These are phyloP conservation scores for Candida sanyaensis DNA, from an alignment of 1,139 yeast species.

Conservation along the genomic window DNA sequence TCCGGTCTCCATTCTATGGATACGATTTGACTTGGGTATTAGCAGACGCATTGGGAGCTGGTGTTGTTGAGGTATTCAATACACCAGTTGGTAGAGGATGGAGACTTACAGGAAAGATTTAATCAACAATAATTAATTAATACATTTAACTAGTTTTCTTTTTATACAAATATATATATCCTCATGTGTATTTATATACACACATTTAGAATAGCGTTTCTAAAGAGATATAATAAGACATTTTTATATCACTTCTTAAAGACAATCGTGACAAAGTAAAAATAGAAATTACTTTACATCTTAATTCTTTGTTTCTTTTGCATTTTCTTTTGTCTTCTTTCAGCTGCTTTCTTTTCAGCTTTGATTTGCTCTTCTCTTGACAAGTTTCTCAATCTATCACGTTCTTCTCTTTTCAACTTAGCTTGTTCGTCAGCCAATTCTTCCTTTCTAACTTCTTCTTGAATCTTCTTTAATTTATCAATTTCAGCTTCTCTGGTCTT, in stretches of 20 bases:
- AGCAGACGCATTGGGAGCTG: constrained; percentile 70
- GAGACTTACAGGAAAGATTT: constrained; percentile 55
- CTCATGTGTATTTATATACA: too few relatives aligned
- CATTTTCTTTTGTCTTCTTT: constrained; percentile 44
- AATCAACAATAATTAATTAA: constrained; percentile 2
- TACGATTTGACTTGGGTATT: constrained; percentile 61
- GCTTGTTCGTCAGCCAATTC: constrained; percentile 68
- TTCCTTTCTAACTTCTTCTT: constrained; percentile 67
- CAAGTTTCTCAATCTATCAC: constrained; percentile 55
- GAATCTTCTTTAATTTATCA: constrained; percentile 56
- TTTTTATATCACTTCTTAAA: too few relatives aligned
- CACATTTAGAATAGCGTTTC: too few relatives aligned
- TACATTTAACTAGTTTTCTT: not conserved
- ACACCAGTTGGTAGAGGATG: constrained; percentile 76
- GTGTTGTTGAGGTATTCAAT: constrained; percentile 62
- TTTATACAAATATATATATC: not conserved
- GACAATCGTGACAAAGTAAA: not conserved
- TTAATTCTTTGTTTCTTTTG: constrained; percentile 44
- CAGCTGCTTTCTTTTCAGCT: constrained; percentile 63
- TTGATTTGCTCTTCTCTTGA: constrained; percentile 76
- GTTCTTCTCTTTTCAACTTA: constrained; percentile 65
- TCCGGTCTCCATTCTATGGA: constrained; percentile 62
- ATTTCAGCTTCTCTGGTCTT: constrained; percentile 73
- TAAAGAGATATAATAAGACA: not conserved
- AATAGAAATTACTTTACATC: constrained; percentile 23